Evolutionary conservation across 2,329 filamentous ascomycete species (phyloP).

Genomic region (Colletotrichum orchidophilum): DNA sequence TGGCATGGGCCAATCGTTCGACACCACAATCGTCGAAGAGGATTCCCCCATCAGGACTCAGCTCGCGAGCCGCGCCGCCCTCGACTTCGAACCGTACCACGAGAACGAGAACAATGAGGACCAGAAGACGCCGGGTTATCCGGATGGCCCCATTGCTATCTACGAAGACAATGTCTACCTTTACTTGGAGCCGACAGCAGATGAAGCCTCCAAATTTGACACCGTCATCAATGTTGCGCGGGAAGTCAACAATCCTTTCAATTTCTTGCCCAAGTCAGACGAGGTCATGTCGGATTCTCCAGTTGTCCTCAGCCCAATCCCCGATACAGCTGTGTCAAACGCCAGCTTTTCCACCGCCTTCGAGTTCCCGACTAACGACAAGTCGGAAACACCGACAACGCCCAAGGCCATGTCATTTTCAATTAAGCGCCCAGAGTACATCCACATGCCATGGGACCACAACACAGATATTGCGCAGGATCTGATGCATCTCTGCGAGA

Average conservation of each 20-base stretch:
- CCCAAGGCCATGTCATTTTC: conserved; percentile 60
- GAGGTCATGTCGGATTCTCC: conserved; percentile 42
- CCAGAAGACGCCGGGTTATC: conserved; percentile 84
- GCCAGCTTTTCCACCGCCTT: conserved; percentile 70
- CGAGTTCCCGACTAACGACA: conserved; percentile 57
- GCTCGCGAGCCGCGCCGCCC: conserved; percentile 66
- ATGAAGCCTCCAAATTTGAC: conserved; percentile 81
- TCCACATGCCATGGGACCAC: conserved; percentile 89
- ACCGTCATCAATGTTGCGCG: conserved; percentile 87
- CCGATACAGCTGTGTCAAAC: conserved; percentile 66
- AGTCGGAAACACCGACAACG: conserved; percentile 62
- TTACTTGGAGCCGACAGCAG: conserved; percentile 81
- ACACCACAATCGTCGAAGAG: conserved; percentile 61
- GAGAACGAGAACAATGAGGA: conserved; percentile 80
- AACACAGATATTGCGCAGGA: conserved; percentile 87
- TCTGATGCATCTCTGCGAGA: conserved; percentile 77
- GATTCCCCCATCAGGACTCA: conserved; percentile 69
- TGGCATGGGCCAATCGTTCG: conserved; percentile 46
- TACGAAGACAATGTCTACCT: conserved; percentile 82
- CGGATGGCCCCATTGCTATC: conserved; percentile 83
- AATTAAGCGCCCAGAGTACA: conserved; percentile 76
- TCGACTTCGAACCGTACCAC: conserved; percentile 68
- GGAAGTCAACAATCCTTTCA: conserved; percentile 82
- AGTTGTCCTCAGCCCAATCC: conserved; percentile 55
- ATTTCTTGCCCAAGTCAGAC: conserved; percentile 43